Evolutionary conservation across 768 basidiomycete genomes (phyloP).

Genomic region (Cystofilobasidium capitatum): DNA sequence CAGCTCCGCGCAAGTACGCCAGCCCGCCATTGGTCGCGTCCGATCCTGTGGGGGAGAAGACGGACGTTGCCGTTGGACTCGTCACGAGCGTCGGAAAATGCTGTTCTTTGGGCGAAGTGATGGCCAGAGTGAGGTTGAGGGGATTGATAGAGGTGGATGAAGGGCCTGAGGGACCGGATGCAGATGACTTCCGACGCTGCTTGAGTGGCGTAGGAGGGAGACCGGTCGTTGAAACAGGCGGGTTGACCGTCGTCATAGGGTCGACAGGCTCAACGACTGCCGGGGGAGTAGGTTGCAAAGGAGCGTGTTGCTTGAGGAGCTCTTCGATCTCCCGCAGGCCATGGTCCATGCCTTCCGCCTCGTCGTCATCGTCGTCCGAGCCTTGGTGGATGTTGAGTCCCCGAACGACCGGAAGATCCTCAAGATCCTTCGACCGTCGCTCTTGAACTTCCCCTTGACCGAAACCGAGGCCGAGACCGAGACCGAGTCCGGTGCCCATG

Average conservation of each 20-base stretch:
- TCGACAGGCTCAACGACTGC: neutral
- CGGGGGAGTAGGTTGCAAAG: neutral
- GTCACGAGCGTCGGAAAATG: neutral
- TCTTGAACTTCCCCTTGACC: neutral
- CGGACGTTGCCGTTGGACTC: neutral
- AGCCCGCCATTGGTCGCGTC: neutral
- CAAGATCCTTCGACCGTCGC: neutral
- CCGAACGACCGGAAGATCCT: neutral
- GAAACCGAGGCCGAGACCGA: neutral
- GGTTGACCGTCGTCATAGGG: neutral
- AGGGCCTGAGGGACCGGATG: neutral
- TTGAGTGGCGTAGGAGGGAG: constrained; percentile 2
- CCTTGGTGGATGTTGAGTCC: too few species aligned
- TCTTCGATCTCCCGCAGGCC: neutral
- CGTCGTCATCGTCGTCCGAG: neutral
- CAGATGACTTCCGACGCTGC: neutral
- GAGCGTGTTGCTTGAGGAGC: neutral
- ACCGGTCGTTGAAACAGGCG: too few species aligned
- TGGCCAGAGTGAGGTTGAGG: neutral
- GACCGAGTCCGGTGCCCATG: neutral
- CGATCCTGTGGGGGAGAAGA: neutral
- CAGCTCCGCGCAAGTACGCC: neutral
- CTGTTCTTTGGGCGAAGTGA: neutral
- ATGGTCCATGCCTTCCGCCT: neutral
- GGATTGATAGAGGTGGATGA: neutral